Base-by-base conservation (phyloP, 2,329 filamentous ascomycete species). In the Botrytis tulipae region DNA sequence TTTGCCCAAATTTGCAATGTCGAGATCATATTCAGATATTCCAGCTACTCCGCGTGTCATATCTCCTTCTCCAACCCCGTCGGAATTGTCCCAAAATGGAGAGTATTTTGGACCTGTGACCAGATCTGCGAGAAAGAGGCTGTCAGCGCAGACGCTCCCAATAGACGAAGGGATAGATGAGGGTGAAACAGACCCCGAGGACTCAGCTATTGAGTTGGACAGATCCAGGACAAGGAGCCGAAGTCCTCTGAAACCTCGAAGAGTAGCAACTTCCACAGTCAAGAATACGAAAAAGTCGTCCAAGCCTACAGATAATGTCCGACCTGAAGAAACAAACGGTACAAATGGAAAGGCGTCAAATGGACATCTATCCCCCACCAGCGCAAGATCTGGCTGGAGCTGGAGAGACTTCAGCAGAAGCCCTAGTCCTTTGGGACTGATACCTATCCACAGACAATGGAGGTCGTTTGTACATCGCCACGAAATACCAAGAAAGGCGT, bases 391-490 rank as follows among this genome's bases (percentile, higher is more conserved):
- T 66, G 90, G 91, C 75, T 93, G 92, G 85, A 93, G 88, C 82
- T 97, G 94, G 93, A 89, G 93, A 75, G 93, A 95, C 81, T 89
- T 98, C 81, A 97, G 94, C 79, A 89, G 96, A 76, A 97, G 94
- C 78, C 96, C 96, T 4, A 97, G 93, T 79, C 96, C 96, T 16
- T 87, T 98, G 7, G 96, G 96, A 14, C 87, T 98, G 67, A 99
- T 99, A 75, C 96, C 96, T 3, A 95, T 99, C 79, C 96, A 99
- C 82, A 88, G 93, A 75, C 92, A 96, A 81, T 99, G 96, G 89
- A 89, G 94, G 78, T 92, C 88, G 42, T 94, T 99, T 80, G 93
- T 97, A 76, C 96, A 99, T 87, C 94, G 94, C 79, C 95, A 99
- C 83, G 96, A 99, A 84, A 95, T 99, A 71, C 96, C 96, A 16